phyloP scores from a whole-genome alignment of 352 stramenopile genomes.

The Globisporangium barbulae region DNA sequence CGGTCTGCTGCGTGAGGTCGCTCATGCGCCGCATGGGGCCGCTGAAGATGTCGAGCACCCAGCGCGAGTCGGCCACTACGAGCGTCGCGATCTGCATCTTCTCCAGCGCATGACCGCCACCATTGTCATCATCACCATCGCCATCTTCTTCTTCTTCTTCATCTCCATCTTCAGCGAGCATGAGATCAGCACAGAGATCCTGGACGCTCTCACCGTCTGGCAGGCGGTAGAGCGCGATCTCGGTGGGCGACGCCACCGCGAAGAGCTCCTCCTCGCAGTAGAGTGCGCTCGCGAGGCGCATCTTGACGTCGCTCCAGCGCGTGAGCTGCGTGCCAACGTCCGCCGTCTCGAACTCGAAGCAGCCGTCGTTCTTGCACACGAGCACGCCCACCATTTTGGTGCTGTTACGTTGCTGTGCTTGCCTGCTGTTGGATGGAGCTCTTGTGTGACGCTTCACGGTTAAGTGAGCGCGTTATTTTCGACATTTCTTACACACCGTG shows the following conservation, averaged over 20 bases:
- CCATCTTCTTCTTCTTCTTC: constrained; percentile 6
- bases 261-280: constrained; percentile 79
- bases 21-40: constrained; percentile 44
- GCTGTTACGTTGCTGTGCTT: neutral
- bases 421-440: neutral
- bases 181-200: constrained; percentile 1
- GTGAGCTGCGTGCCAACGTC: constrained; percentile 21
- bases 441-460: neutral
- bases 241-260: constrained; percentile 42
- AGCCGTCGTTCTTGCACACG: constrained; percentile 80
- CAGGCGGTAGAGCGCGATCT: constrained; percentile 62
- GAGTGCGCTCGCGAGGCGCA: constrained; percentile 48
- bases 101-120: neutral
- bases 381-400: constrained; percentile 47
- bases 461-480: neutral
- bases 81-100: constrained; percentile 19
- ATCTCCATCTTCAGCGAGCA: neutral
- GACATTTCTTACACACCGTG: no score
- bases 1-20: constrained; percentile 53
- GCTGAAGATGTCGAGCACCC: constrained; percentile 77
- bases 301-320: constrained; percentile 50
- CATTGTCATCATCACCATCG: constrained; percentile 6
- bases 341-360: constrained; percentile 61
- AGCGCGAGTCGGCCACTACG: constrained; percentile 44
- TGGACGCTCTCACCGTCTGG: constrained; percentile 45